phyloP scores from a whole-genome alignment of 2,329 filamentous ascomycete species.

The Alternaria triticimaculans region DNA sequence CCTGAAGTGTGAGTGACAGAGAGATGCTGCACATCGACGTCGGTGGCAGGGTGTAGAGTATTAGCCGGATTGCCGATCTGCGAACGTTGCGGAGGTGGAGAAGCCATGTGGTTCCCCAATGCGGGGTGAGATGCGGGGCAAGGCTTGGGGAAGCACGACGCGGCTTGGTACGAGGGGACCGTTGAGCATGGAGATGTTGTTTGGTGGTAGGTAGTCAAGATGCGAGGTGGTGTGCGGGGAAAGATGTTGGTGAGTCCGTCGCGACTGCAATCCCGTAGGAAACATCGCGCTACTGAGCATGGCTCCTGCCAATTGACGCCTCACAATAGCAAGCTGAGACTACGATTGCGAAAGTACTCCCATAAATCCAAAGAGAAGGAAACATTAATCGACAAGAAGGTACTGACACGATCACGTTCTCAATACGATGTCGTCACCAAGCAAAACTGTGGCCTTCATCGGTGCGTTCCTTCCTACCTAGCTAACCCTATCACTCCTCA shows the following conservation, averaged over 20 bases:
- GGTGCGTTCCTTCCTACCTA: constrained; percentile 9
- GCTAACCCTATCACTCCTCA: background rate
- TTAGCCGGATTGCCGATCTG: constrained; percentile 1
- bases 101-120: constrained; percentile 8
- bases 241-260: background rate
- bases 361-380: too few relatives aligned
- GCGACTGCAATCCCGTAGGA: background rate
- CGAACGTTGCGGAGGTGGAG: constrained; percentile 3
- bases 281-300: background rate
- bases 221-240: background rate
- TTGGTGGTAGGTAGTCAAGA: background rate
- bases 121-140: constrained; percentile 12
- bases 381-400: background rate
- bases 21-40: background rate
- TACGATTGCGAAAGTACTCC: background rate
- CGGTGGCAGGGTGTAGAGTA: background rate
- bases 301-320: too few relatives aligned
- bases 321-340: too few relatives aligned
- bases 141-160: background rate
- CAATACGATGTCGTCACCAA: constrained; percentile 22
- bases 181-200: accelerated
- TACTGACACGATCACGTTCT: too few relatives aligned
- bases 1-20: background rate
- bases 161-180: background rate
- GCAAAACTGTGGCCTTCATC: constrained; percentile 35